These are phyloP conservation scores for Cephaloascus fragrans DNA, from an alignment of 805 yeast genomes.

Conservation along the genomic window DNA sequence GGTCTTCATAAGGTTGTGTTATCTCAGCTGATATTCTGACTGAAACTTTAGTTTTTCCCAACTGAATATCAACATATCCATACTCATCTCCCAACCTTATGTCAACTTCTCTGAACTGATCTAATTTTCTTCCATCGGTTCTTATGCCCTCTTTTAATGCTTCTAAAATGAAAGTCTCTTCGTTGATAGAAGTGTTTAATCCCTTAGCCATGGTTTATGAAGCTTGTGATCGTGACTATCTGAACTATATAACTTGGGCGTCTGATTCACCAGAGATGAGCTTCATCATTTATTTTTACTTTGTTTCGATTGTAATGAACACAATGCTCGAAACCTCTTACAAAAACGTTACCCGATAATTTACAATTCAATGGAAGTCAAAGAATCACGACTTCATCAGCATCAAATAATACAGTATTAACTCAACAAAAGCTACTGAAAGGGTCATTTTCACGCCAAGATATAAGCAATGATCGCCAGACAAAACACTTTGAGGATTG, in stretches of 20 bases:
- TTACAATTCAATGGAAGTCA: too few relatives aligned
- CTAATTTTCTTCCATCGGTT: constrained; percentile 57
- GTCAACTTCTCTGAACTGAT: constrained; percentile 56
- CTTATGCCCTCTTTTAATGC: constrained; percentile 56
- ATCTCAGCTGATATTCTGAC: constrained; percentile 71
- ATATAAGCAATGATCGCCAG: too few relatives aligned
- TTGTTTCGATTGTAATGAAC: too few relatives aligned
- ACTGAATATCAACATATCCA: constrained; percentile 70
- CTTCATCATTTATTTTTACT: too few relatives aligned
- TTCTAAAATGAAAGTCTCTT: constrained; percentile 49
- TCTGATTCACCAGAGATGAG: not conserved
- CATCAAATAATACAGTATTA: too few relatives aligned
- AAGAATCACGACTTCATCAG: too few relatives aligned
- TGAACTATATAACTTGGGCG: not conserved
- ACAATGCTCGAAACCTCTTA: too few relatives aligned
- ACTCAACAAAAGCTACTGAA: too few relatives aligned
- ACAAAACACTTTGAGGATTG: too few relatives aligned
- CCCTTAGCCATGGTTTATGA: constrained; percentile 62
- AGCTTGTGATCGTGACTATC: not conserved
- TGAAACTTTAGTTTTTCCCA: constrained; percentile 59
- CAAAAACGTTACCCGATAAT: too few relatives aligned
- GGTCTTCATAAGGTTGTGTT: constrained; percentile 72
- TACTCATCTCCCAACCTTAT: constrained; percentile 59
- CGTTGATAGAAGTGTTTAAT: constrained; percentile 54
- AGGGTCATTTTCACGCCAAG: too few relatives aligned